A percentile compares a stretch with the other conserved stretches of the same genome.
Evolutionary conservation across 306 rosid genomes (phyloP).

Genomic region (Cicer judaicum): DNA sequence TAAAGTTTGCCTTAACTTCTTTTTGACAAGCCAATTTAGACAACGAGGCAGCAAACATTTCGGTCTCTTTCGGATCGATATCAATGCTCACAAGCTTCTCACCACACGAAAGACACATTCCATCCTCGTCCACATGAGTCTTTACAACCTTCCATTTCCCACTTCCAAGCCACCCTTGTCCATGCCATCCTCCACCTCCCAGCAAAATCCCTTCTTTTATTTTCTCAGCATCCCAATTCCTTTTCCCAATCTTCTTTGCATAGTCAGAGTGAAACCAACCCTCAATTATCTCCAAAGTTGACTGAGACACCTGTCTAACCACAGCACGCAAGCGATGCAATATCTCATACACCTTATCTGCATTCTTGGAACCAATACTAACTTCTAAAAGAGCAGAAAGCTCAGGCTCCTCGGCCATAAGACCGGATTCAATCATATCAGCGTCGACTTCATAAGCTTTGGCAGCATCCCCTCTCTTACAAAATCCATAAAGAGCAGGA

Average conservation of each 20-base stretch:
- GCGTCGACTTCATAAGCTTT: constrained; percentile 76
- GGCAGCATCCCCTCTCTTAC: constrained; percentile 71
- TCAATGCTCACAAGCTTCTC: constrained; percentile 87
- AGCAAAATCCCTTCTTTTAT: constrained; percentile 60
- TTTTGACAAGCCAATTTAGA: constrained; percentile 66
- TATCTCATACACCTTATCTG: constrained; percentile 75
- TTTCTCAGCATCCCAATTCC: constrained; percentile 64
- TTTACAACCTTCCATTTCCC: constrained; percentile 79
- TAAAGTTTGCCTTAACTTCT: constrained; percentile 62
- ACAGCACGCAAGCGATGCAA: constrained; percentile 70
- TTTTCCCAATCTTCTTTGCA: constrained; percentile 60
- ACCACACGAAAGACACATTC: constrained; percentile 64
- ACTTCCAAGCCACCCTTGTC: constrained; percentile 92
- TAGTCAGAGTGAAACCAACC: constrained; percentile 71
- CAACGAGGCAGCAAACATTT: constrained; percentile 73
- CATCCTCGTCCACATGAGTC: constrained; percentile 65
- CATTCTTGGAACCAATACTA: constrained; percentile 52
- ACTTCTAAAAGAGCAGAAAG: constrained; percentile 73
- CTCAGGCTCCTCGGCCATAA: constrained; percentile 75
- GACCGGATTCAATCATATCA: constrained; percentile 67
- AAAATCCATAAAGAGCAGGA: constrained; percentile 85
- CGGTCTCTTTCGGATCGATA: constrained; percentile 83
- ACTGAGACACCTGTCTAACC: constrained; percentile 81
- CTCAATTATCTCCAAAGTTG: constrained; percentile 64
- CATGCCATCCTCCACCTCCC: constrained; percentile 99